Percentiles rank a stretch among this genome's conserved stretches.
Evolutionary conservation across 805 yeast genomes (phyloP).

Genomic region (Myxozyma vanderwaltii): DNA sequence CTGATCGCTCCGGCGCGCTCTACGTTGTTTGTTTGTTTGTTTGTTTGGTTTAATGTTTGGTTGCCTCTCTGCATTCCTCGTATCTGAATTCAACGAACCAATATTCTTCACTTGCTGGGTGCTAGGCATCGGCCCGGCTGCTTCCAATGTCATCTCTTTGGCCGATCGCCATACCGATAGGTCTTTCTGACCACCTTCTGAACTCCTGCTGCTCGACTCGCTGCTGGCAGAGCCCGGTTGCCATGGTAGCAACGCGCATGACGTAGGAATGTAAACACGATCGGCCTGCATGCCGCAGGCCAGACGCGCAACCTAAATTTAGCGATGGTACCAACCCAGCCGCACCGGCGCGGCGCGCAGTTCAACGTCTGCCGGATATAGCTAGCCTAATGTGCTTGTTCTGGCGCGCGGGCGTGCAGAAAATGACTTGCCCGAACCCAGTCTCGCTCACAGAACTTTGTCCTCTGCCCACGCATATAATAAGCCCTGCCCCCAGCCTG

Average conservation of each 20-base stretch:
- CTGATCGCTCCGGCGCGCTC: no score
- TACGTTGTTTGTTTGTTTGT: no score
- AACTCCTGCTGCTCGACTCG: no score
- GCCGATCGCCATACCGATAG: no score
- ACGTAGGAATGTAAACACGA: slow-evolving; percentile 13
- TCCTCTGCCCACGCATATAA: slow-evolving; percentile 7
- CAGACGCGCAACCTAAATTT: slow-evolving; percentile 4
- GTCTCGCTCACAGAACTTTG: not conserved
- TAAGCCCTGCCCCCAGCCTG: slow-evolving; percentile 6
- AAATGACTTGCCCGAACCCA: no score
- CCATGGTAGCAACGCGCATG: slow-evolving; percentile 5
- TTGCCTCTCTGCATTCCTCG: not conserved
- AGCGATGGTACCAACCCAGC: slow-evolving; percentile 5
- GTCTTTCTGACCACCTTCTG: no score
- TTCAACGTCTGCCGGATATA: not conserved
- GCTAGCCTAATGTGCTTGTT: not conserved
- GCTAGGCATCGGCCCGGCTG: no score
- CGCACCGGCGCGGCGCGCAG: slow-evolving; percentile 1
- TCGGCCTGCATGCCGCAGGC: slow-evolving; percentile 7
- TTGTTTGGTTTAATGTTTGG: no score
- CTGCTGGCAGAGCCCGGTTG: not conserved
- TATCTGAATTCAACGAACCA: no score
- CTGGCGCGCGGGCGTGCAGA: not conserved
- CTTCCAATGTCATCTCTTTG: no score
- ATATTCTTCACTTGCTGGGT: no score